phyloP scores from a whole-genome alignment of 345 rosid genomes.

The Atalantia buxifolia region DNA sequence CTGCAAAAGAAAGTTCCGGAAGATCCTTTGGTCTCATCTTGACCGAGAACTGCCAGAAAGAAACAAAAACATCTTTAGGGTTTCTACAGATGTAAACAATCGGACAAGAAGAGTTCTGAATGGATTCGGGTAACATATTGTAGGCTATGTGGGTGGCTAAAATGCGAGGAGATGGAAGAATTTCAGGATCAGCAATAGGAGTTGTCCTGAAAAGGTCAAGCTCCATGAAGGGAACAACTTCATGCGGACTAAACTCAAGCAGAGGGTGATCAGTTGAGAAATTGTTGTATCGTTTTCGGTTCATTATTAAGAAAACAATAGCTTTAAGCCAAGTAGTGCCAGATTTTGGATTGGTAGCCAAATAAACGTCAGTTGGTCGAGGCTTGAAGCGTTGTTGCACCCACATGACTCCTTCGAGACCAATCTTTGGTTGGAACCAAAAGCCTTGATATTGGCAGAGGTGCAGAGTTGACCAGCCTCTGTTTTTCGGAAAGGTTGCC shows the following conservation, averaged over 20 bases:
- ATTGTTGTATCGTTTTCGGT: neutral
- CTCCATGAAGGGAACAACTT: constrained; percentile 18
- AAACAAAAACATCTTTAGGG: constrained; percentile 6
- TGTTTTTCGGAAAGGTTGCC: neutral
- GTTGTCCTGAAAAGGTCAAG: neutral
- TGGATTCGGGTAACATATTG: constrained; percentile 6
- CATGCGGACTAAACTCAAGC: constrained; percentile 13
- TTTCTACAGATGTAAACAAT: constrained; percentile 10
- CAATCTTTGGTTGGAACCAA: neutral
- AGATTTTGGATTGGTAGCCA: neutral
- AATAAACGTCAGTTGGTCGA: neutral
- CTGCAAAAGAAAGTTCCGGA: neutral
- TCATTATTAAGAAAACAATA: neutral
- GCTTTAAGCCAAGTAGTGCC: constrained; percentile 6
- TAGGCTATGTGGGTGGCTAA: constrained; percentile 12
- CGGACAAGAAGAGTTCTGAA: neutral
- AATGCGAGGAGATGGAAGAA: constrained; percentile 9
- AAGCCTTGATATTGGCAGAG: neutral
- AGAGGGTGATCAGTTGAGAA: constrained; percentile 5
- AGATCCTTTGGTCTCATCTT: neutral
- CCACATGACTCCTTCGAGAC: constrained; percentile 4
- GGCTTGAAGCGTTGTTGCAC: neutral
- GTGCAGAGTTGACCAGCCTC: neutral
- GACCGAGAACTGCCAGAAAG: constrained; percentile 7
- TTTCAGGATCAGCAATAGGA: neutral